Conservation (phyloP, 768 basidiomycete genomes). For the Rubroboletus satanas region DNA sequence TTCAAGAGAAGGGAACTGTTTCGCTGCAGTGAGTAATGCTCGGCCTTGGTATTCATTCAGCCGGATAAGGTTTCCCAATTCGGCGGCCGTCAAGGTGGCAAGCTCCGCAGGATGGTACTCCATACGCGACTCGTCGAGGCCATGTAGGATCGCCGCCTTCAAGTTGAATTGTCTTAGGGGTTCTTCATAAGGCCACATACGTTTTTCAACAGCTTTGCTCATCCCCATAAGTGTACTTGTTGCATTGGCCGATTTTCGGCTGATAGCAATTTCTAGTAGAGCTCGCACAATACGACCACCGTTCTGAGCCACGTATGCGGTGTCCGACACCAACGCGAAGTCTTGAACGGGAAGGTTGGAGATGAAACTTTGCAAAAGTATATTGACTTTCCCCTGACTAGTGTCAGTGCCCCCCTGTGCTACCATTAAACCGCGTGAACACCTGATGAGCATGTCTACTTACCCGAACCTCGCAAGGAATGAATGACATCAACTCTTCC, state of each 20-base stretch:
- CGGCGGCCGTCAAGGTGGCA: slow-evolving; percentile 56
- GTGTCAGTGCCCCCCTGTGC: slow-evolving; percentile 60
- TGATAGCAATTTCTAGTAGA: slow-evolving; percentile 89
- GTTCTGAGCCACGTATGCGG: slow-evolving; percentile 91
- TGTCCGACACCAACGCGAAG: slow-evolving; percentile 94
- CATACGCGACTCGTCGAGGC: slow-evolving; percentile 74
- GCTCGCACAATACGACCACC: slow-evolving; percentile 93
- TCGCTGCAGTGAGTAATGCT: slow-evolving; percentile 74
- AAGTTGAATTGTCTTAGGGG: slow-evolving; percentile 81
- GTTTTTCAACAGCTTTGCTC: slow-evolving; percentile 90
- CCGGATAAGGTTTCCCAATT: slow-evolving; percentile 77
- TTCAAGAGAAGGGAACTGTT: slow-evolving; percentile 73
- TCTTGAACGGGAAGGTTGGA: slow-evolving; percentile 81
- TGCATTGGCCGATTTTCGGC: slow-evolving; percentile 85
- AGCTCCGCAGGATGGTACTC: slow-evolving; percentile 76
- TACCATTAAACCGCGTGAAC: not conserved
- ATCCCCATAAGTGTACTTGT: slow-evolving; percentile 79
- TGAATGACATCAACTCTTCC: slow-evolving; percentile 56
- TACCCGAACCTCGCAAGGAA: slow-evolving; percentile 83
- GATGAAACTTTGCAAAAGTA: slow-evolving; percentile 88
- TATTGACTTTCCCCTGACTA: slow-evolving; percentile 86
- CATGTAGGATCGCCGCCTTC: slow-evolving; percentile 73
- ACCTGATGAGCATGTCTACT: slow-evolving; percentile 11
- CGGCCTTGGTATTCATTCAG: slow-evolving; percentile 82
- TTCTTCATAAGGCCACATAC: slow-evolving; percentile 93